Evolutionary conservation across 805 yeast genomes (phyloP).

Genomic region (Yarrowia porcina): DNA sequence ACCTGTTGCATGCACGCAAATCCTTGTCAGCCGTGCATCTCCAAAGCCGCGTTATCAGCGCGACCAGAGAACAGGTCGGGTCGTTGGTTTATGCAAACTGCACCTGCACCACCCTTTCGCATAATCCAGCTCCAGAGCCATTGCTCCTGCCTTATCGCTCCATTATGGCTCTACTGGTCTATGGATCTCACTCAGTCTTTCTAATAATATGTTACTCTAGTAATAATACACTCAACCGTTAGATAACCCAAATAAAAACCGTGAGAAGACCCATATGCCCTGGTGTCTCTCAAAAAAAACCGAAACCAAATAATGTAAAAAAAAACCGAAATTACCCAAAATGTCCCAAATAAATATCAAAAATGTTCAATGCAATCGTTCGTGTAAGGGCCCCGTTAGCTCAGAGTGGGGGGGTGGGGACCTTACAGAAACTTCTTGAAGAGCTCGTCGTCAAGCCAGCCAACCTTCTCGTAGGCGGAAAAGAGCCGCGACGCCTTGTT

Average conservation of each 20-base stretch:
- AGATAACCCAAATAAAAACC: conserved; percentile 19
- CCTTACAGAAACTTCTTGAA: conserved; percentile 49
- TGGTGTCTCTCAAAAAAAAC: conserved; percentile 3
- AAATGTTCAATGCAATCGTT: conserved; percentile 24
- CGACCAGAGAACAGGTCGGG: no score
- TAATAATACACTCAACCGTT: conserved; percentile 18
- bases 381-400: not conserved
- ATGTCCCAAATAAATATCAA: conserved; percentile 25
- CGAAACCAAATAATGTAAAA: conserved; percentile 17
- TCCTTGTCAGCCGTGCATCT: no score
- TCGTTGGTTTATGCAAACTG: no score
- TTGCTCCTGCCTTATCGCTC: no score
- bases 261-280: conserved; percentile 9
- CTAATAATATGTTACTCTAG: conserved; percentile 8
- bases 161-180: no score
- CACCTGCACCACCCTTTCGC: no score
- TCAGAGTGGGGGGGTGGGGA: no score
- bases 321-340: conserved; percentile 19
- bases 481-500: conserved; percentile 89
- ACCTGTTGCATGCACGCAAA: no score
- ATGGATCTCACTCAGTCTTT: no score
- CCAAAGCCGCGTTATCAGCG: no score
- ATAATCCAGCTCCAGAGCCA: no score
- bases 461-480: conserved; percentile 87
- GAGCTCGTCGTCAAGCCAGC: conserved; percentile 80